Percentiles rank a stretch among this genome's conserved stretches.
Conservation (phyloP, 352 stramenopile genomes). For the Phytophthora macrochlamydospora region DNA sequence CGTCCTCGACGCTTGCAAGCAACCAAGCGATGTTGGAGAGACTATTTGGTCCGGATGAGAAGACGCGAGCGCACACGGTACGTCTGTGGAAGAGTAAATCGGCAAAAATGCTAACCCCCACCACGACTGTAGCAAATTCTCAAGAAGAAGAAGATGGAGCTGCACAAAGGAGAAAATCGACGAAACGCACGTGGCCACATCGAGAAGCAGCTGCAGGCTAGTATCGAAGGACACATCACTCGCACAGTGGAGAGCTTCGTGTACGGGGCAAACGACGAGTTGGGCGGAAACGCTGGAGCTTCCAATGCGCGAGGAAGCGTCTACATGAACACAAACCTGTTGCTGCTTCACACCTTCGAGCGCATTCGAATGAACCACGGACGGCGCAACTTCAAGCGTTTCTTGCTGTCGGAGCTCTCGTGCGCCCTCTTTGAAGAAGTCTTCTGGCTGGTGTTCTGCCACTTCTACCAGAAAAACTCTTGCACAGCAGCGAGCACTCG, state of each 20-base stretch:
- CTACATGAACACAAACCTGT: conserved; percentile 81
- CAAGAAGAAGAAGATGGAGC: conserved; percentile 84
- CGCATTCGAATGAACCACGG: conserved; percentile 76
- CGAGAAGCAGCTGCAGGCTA: conserved; percentile 89
- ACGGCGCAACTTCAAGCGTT: conserved; percentile 85
- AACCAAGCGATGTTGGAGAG: conserved; percentile 81
- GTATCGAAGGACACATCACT: conserved; percentile 88
- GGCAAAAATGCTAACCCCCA: too few relatives aligned
- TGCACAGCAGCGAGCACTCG: conserved; percentile 65
- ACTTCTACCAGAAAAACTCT: conserved; percentile 88
- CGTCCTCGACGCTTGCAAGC: conserved; percentile 49
- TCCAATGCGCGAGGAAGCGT: conserved; percentile 22
- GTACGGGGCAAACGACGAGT: conserved; percentile 31
- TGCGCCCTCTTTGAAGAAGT: conserved; percentile 87
- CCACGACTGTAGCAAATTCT: conserved; percentile 56
- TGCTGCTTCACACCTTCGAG: conserved; percentile 87
- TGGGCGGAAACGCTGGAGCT: not conserved
- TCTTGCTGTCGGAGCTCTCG: conserved; percentile 77
- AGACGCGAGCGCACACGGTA: conserved; percentile 56
- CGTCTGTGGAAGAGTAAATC: not conserved
- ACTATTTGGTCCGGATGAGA: conserved; percentile 78
- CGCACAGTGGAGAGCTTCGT: conserved; percentile 81
- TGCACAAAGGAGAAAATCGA: conserved; percentile 75
- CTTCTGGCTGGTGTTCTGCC: conserved; percentile 90
- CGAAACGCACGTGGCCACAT: conserved; percentile 77